These are phyloP conservation scores for Lactarius quietus DNA, from an alignment of 768 basidiomycete species.

Conservation along the genomic window DNA sequence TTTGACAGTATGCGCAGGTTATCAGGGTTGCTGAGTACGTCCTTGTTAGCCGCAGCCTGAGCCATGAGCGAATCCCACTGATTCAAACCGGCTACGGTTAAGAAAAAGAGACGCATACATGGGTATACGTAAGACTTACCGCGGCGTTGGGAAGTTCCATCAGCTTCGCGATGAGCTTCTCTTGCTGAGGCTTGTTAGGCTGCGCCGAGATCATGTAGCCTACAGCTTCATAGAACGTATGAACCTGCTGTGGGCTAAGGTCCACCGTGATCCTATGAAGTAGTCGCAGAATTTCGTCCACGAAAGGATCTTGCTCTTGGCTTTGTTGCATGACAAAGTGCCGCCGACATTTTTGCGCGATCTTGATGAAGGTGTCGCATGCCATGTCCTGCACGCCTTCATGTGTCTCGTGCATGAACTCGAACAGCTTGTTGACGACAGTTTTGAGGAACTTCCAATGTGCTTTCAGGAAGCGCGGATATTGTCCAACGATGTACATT, in stretches of 20 bases:
- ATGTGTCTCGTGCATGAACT: conserved; percentile 99
- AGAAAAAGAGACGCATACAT: background rate
- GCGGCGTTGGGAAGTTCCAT: conserved; percentile 99
- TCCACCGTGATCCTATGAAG: conserved; percentile 94
- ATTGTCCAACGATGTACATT: conserved; percentile 99
- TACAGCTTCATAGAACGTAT: conserved; percentile 98
- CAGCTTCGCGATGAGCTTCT: conserved; percentile 87
- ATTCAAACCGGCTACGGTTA: conserved; percentile 4
- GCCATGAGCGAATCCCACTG: conserved; percentile 98
- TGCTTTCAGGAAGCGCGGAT: conserved; percentile 98
- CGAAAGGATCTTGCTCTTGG: conserved; percentile 94
- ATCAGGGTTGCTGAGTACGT: conserved; percentile 84
- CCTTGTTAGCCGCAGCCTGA: conserved; percentile 88
- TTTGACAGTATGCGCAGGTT: conserved; percentile 97
- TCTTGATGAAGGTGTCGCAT: conserved; percentile 99
- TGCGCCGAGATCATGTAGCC: conserved; percentile 99
- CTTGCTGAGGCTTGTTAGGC: conserved; percentile 95
- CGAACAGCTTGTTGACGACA: conserved; percentile 98
- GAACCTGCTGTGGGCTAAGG: conserved; percentile 91
- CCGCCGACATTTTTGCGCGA: conserved; percentile 95
- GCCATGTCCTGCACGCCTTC: conserved; percentile 99
- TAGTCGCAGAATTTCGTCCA: conserved; percentile 91
- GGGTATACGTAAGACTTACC: conserved; percentile 31
- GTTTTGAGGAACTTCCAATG: conserved; percentile 99
- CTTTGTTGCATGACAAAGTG: conserved; percentile 99